Conservation (phyloP, 805 yeast species). For the Zygoascus bituminiphila region DNA sequence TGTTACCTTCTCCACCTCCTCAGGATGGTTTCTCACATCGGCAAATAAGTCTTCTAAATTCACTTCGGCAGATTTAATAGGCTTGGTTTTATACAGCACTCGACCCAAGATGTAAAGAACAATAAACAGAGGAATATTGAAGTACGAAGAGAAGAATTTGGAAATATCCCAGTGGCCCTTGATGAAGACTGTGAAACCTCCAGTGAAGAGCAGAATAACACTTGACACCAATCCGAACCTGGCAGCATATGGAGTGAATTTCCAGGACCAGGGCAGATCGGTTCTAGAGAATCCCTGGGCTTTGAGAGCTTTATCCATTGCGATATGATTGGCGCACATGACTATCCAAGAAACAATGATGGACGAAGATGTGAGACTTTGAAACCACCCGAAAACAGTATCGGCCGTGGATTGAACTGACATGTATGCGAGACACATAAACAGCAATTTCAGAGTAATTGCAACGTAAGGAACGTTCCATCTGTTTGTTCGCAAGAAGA, state of each 20-base stretch:
- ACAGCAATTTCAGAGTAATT: constrained; percentile 40
- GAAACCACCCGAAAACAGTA: constrained; percentile 46
- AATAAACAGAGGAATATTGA: constrained; percentile 52
- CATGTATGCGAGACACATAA: constrained; percentile 65
- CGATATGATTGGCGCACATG: constrained; percentile 40
- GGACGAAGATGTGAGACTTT: constrained; percentile 28
- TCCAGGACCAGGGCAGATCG: constrained; percentile 42
- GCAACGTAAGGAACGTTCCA: constrained; percentile 65
- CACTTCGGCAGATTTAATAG: constrained; percentile 11
- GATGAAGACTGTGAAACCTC: constrained; percentile 60
- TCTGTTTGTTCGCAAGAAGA: constrained; percentile 56
- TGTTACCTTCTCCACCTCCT: constrained; percentile 1
- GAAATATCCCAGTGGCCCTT: constrained; percentile 53
- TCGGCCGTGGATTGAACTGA: constrained; percentile 49
- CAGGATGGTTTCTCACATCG: constrained; percentile 4
- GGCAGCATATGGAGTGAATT: constrained; percentile 29
- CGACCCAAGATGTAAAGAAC: constrained; percentile 36
- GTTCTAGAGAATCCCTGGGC: constrained; percentile 31
- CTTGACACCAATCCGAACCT: constrained; percentile 2
- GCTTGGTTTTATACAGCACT: constrained; percentile 22
- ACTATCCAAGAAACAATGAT: constrained; percentile 50
- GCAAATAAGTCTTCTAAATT: constrained; percentile 7
- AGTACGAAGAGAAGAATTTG: constrained; percentile 56
- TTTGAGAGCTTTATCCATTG: constrained; percentile 39
- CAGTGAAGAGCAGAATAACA: constrained; percentile 41